Evolutionary conservation across 768 basidiomycete species (phyloP).

Genomic region (Boletus reticuloceps): DNA sequence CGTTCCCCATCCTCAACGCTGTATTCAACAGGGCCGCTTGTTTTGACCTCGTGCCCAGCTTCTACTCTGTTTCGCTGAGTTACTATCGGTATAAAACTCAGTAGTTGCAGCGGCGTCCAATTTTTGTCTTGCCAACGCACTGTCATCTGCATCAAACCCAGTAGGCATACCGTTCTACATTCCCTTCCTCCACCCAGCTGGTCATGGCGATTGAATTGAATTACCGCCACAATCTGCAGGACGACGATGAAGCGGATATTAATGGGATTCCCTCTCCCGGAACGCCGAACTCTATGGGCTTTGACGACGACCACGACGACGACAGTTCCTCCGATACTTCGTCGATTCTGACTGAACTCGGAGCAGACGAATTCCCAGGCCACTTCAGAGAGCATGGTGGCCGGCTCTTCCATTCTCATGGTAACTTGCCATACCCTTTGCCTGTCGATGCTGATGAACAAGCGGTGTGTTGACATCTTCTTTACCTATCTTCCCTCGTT

Average conservation of each 20-base stretch:
- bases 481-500: not conserved
- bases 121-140: slow-evolving; percentile 37
- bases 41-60: slow-evolving; percentile 36
- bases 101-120: slow-evolving; percentile 37
- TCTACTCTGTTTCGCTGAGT: slow-evolving; percentile 39
- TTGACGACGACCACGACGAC: slow-evolving; percentile 34
- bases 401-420: slow-evolving; percentile 68
- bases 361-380: slow-evolving; percentile 50
- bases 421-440: slow-evolving; percentile 62
- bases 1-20: slow-evolving; percentile 24
- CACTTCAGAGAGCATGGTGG: slow-evolving; percentile 59
- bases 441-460: slow-evolving; percentile 73
- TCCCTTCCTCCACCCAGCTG: slow-evolving; percentile 2
- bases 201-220: slow-evolving; percentile 30
- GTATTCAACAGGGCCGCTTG: slow-evolving; percentile 31
- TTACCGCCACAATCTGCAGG: slow-evolving; percentile 22
- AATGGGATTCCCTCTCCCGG: slow-evolving; percentile 10
- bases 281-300: slow-evolving; percentile 5
- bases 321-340: slow-evolving; percentile 40
- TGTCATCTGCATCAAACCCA: slow-evolving; percentile 30
- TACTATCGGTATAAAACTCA: slow-evolving; percentile 40
- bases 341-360: slow-evolving; percentile 45
- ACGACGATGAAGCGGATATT: slow-evolving; percentile 13
- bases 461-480: slow-evolving; percentile 42
- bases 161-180: slow-evolving; percentile 13